Evolutionary conservation across 108 stramenopile genomes (phyloP), one percentile per base, ranked within the genome.

Genomic region (Stephanodiscus triporus): DNA sequence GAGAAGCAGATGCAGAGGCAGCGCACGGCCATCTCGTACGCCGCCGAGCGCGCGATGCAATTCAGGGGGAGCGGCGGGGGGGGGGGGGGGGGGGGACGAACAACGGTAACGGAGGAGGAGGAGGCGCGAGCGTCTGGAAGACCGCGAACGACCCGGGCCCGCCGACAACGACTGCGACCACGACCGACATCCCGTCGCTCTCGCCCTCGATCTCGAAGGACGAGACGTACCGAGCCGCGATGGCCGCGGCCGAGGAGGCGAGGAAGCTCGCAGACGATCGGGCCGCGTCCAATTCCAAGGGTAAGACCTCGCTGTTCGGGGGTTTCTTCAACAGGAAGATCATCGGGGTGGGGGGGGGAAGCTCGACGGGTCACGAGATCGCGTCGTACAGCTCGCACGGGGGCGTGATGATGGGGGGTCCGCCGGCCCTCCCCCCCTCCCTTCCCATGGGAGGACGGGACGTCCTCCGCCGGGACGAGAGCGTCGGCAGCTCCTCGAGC

Each of bases 1-100:
- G 77, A 78, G 63, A 78, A 78, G 42, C 77, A 78, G 56, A 43
- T 68, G n/a, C n/a, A n/a, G 60, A 78, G 72, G 22, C 77, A 78
- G 43, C 50, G 77, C 8, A 59, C 47, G 17, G 77, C 77, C 6
- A 78, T 78, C 51, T 70, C 77, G 49, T 66, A 67, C 66, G 77
- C 77, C 16, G 77, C 77, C 0, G 77, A 78, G 49, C 45, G 77
- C 57, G 77, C 77, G 13, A 78, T 78, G 70, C 55, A 71, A 7
- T 49, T 67, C 0, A 70, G 63, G 42, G 59, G 36, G 49, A 57
- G 24, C 7, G 4, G 17, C 51, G 32, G 19, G 19, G 58, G 34
- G 36, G 42, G 17, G 58, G 22, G 24, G 30, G 24, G n/a, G n/a
- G n/a, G n/a, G n/a, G n/a, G n/a, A n/a, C n/a, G n/a, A n/a, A n/a